Evolutionary conservation across 305 asterid species (phyloP).

Genomic region (Plantago coronopus): DNA sequence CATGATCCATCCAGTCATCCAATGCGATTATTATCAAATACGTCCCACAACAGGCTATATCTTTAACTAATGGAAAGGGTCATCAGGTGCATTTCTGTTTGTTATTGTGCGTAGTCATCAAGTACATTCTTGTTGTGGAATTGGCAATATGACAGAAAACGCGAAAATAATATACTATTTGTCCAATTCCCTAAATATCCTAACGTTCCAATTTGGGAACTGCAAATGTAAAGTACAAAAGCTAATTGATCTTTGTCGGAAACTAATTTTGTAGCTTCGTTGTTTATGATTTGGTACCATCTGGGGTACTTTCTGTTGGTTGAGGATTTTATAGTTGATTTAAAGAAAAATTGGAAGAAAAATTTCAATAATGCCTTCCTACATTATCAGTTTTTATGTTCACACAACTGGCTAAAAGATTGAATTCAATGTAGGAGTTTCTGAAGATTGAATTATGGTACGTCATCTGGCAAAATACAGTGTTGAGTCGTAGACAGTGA

Average conservation of each 20-base stretch:
- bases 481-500: too few relatives aligned
- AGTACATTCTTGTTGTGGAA: constrained; percentile 13
- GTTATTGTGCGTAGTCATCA: neutral
- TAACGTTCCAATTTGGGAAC: too few relatives aligned
- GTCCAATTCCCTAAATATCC: too few relatives aligned
- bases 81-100: neutral
- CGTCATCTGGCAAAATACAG: too few relatives aligned
- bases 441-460: too few relatives aligned
- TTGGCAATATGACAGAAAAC: neutral
- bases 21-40: constrained; percentile 12
- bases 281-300: neutral
- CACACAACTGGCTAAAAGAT: too few relatives aligned
- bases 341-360: too few relatives aligned
- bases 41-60: constrained; percentile 2
- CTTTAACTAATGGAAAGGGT: constrained; percentile 15
- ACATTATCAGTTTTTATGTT: too few relatives aligned
- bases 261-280: neutral
- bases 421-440: too few relatives aligned
- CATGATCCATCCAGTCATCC: neutral
- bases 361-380: too few relatives aligned
- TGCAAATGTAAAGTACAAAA: neutral
- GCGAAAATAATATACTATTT: too few relatives aligned
- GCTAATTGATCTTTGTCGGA: neutral
- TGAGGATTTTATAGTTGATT: neutral
- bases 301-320: neutral